Conservation (phyloP, 2,329 filamentous ascomycete species). For the Aureobasidium namibiae region DNA sequence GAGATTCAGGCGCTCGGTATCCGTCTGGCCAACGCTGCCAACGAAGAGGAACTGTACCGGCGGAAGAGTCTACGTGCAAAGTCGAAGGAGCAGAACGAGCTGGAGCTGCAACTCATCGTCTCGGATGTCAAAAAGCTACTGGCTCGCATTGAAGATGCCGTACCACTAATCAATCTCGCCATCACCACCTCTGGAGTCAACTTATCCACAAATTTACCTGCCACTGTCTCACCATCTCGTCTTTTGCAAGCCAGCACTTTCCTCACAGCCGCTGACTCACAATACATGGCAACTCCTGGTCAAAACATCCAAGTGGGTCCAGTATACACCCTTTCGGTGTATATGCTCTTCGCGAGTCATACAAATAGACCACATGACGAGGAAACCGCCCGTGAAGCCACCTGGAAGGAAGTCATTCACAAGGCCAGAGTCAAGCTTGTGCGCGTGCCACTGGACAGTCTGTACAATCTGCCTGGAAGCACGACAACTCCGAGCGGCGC, state of each 20-base stretch:
- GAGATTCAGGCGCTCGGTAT: constrained; percentile 76
- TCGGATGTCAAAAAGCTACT: constrained; percentile 68
- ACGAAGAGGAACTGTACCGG: constrained; percentile 48
- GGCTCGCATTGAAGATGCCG: constrained; percentile 75
- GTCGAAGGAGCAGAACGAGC: constrained; percentile 49
- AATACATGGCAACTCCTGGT: constrained; percentile 60
- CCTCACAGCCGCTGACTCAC: constrained; percentile 75
- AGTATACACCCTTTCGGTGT: constrained; percentile 76
- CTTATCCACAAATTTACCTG: constrained; percentile 68
- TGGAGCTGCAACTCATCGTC: constrained; percentile 62
- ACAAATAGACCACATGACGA: constrained; percentile 48
- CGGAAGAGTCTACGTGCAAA: constrained; percentile 38
- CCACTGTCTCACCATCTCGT: constrained; percentile 80
- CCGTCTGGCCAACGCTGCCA: constrained; percentile 62
- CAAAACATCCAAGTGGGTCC: constrained; percentile 75
- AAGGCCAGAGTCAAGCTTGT: constrained; percentile 79
- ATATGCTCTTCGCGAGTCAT: constrained; percentile 90
- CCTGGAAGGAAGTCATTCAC: constrained; percentile 95
- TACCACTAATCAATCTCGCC: constrained; percentile 84
- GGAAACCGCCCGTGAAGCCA: constrained; percentile 54
- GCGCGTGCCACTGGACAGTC: constrained; percentile 54
- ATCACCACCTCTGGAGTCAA: constrained; percentile 90
- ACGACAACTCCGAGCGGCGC: constrained; percentile 11
- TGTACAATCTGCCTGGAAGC: constrained; percentile 37
- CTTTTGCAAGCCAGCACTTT: constrained; percentile 89